Base-by-base conservation (phyloP, 2,329 filamentous ascomycete species). In the Epichloe sibirici region DNA sequence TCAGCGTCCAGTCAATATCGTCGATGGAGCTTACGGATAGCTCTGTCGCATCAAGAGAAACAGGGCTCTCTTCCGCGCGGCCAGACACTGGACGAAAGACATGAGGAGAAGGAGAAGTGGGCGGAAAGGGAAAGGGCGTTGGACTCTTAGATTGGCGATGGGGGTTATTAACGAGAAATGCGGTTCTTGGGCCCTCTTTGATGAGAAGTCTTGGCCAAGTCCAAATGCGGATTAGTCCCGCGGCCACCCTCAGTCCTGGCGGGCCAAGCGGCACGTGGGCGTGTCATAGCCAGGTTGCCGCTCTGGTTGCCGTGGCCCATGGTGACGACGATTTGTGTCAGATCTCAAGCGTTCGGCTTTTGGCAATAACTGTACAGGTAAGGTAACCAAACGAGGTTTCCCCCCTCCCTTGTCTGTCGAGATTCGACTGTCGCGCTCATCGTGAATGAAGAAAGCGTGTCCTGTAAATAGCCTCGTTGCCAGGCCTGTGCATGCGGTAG, bases 181-280 rank as follows among this genome's bases (percentile, higher is more conserved):
- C 23, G 4, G 28, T 51, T 28, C 28, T 51, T 31, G 48, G 23
- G 45, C 43, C 34, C 35, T 17, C 35, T 46, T 43, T 46, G 45
- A 43, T 35, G 13, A 48, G 46, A 47, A 31, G 49, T 52, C 50
- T 52, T 55, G 50, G 46, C 47, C 25, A 17, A 17, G 42, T 44
- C 42, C 43, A 5, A 37, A 55, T 49, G 17, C 7, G 48, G 51
- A 47, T 47, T 55, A 55, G 53, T 34, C 11, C 31, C 42, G 31
- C 31, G 11, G 46, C 49, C 40, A 45, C 44, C 34, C 48, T 54
- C n/a, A n/a, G 37, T 28, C 12, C 8, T 21, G 13, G 25, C 25
- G 25, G 46, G 15, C 28, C 23, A 25, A 34, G 21, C 4, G 34
- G 34, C 34, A 37, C 28, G 44, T 34, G 44, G 44, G n/a, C 11